Base-by-base conservation (phyloP, 2,329 filamentous ascomycete genomes). In the Epichloe hybrida region DNA sequence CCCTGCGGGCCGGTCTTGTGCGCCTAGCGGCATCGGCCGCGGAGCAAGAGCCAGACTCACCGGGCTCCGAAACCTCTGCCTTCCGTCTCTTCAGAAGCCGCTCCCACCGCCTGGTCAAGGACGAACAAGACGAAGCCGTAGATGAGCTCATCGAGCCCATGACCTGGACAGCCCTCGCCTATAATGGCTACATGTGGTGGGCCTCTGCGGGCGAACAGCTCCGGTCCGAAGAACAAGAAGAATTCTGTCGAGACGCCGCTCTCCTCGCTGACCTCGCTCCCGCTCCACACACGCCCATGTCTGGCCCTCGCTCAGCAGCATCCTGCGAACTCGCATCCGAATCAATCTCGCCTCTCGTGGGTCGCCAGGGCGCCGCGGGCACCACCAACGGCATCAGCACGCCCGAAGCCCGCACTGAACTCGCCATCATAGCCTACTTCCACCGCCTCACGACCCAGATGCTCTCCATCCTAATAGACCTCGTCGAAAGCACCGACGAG, bases 141-240 rank as follows among this genome's bases (percentile, higher is more conserved):
- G 78, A 82, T 51, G 65, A 68, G 50, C 71, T 83, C 42, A 71
- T 82, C 31, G 81, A 86, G 59, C 81, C 81, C 2, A 64, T 76
- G 40, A 82, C 76, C 41, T 86, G 82, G 87, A 75, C 84, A 0
- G 81, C 84, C 1, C 76, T 91, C 27, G 87, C 87, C 5, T 93
- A 91, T 66, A 80, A 79, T 50, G 83, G 84, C 23, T 90, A 91
- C 70, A 88, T 91, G 77, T 93, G 87, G 87, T 93, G 88, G 87
- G 86, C 87, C 2, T 88, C 83, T 15, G 86, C 87, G 0, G 87
- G 86, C 52, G 87, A 93, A 66, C 79, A 84, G 64, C 70, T 77
- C 7, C 73, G 76, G 17, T 72, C 77, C 47, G 77, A 80, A 49
- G 76, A 82, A 55, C 73, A 77, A 20, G 80, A 83, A 56, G 78